Evolutionary conservation across 495 filamentous ascomycete species (phyloP).

Genomic region (Trichocladium uniseriatum): DNA sequence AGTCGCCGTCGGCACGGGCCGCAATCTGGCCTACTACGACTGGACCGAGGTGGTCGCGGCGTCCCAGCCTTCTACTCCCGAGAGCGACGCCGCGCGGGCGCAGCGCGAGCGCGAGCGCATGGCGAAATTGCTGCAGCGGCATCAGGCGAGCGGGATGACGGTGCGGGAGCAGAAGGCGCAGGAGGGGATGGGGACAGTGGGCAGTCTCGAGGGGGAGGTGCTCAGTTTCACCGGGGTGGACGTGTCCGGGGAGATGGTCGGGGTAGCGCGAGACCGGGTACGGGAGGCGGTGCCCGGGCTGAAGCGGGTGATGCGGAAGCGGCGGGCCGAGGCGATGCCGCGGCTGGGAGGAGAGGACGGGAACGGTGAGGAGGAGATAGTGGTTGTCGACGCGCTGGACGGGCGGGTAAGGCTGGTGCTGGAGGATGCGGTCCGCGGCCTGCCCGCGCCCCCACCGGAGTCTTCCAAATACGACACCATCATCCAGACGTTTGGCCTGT

Average conservation of each 20-base stretch:
- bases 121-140: conserved; percentile 2
- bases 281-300: conserved; percentile 27
- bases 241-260: conserved; percentile 36
- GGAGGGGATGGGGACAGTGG: background rate
- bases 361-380: conserved; percentile 7
- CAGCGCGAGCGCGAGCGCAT: background rate
- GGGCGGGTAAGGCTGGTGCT: conserved; percentile 30
- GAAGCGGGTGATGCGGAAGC: conserved; percentile 19
- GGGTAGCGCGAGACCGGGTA: conserved; percentile 31
- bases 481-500: conserved; percentile 88
- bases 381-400: conserved; percentile 27
- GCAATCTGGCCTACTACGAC: conserved; percentile 71
- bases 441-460: conserved; percentile 18
- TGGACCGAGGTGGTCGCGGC: conserved; percentile 33
- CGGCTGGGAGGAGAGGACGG: background rate
- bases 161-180: background rate
- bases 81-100: conserved; percentile 8
- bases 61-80: no score
- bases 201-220: conserved; percentile 16
- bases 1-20: conserved; percentile 81
- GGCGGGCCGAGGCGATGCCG: conserved; percentile 17
- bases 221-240: conserved; percentile 40
- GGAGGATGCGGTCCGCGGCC: conserved; percentile 27
- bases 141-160: background rate
- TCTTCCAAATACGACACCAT: conserved; percentile 65